A percentile compares a stretch with the other conserved stretches of the same genome.
Evolutionary conservation across 2,329 filamentous ascomycete species (phyloP).

Genomic region (Talaromyces piceae): DNA sequence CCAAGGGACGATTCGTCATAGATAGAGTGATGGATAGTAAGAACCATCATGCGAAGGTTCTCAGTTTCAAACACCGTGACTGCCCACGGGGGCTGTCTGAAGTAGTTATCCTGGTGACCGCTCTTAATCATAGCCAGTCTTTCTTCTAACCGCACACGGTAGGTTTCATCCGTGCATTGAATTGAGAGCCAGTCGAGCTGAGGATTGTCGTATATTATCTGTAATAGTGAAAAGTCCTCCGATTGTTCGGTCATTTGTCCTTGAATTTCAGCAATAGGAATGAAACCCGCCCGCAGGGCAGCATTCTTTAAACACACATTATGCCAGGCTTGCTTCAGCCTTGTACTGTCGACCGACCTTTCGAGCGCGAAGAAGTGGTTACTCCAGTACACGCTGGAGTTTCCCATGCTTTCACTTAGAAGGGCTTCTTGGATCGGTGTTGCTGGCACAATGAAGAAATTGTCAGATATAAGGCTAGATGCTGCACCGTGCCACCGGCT

Average conservation of each 20-base stretch:
- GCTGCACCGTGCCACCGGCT: conserved; percentile 15
- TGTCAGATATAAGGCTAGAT: conserved; percentile 13
- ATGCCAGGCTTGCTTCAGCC: conserved; percentile 28
- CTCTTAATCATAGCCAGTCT: conserved; percentile 19
- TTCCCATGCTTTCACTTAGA: conserved; percentile 33
- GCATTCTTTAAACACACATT: conserved; percentile 23
- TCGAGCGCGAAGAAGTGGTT: conserved; percentile 30
- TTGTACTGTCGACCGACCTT: conserved; percentile 18
- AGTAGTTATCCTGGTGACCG: conserved; percentile 21
- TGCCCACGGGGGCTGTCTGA: conserved; percentile 29
- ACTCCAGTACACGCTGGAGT: conserved; percentile 32
- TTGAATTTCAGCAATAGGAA: conserved; percentile 22
- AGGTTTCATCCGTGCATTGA: conserved; percentile 13
- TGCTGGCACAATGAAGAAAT: conserved; percentile 20
- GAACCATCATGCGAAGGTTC: conserved; percentile 22
- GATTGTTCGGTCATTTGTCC: background rate
- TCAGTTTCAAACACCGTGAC: conserved; percentile 26
- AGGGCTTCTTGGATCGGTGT: conserved; percentile 34
- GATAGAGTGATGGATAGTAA: conserved; percentile 6
- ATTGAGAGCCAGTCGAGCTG: conserved; percentile 20
- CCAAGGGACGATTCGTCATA: conserved; percentile 7
- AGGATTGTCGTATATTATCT: conserved; percentile 21
- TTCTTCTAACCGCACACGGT: conserved; percentile 11
- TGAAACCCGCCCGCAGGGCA: conserved; percentile 31
- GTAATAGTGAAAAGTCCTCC: conserved; percentile 20